Percentiles rank a stretch among this genome's conserved stretches.
Evolutionary conservation across 805 yeast genomes (phyloP).

Genomic region (Candida maris): DNA sequence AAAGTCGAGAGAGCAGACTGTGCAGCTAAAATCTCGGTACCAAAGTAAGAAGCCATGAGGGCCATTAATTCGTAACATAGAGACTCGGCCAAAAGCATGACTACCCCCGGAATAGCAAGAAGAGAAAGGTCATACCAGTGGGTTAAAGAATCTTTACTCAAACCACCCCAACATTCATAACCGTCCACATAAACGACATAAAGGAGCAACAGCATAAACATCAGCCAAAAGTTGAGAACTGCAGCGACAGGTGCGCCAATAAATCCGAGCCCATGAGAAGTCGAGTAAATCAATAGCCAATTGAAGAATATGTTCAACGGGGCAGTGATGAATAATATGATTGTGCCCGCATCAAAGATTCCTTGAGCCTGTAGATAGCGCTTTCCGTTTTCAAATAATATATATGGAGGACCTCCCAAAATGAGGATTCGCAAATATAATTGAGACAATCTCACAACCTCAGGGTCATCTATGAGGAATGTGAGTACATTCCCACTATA

Average conservation of each 20-base stretch:
- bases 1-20: conserved; percentile 53
- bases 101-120: conserved; percentile 50
- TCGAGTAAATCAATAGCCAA: conserved; percentile 63
- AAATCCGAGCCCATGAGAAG: conserved; percentile 58
- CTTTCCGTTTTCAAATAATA: conserved; percentile 66
- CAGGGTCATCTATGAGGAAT: conserved; percentile 42
- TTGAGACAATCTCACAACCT: conserved; percentile 51
- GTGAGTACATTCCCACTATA: conserved; percentile 45
- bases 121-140: conserved; percentile 40
- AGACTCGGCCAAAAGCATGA: conserved; percentile 55
- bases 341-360: conserved; percentile 74
- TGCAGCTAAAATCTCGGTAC: conserved; percentile 52
- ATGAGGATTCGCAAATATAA: conserved; percentile 52
- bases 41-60: conserved; percentile 48
- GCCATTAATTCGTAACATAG: conserved; percentile 58
- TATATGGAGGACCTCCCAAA: conserved; percentile 72
- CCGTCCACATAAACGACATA: conserved; percentile 64
- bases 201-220: conserved; percentile 52
- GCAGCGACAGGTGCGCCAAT: conserved; percentile 76
- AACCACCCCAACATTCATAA: conserved; percentile 67
- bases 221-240: conserved; percentile 65
- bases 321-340: conserved; percentile 62
- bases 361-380: conserved; percentile 76
- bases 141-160: conserved; percentile 31
- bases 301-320: conserved; percentile 67